These are phyloP conservation scores for Oxytropis ochrocephala DNA, from an alignment of 306 rosid genomes.

Conservation along the genomic window DNA sequence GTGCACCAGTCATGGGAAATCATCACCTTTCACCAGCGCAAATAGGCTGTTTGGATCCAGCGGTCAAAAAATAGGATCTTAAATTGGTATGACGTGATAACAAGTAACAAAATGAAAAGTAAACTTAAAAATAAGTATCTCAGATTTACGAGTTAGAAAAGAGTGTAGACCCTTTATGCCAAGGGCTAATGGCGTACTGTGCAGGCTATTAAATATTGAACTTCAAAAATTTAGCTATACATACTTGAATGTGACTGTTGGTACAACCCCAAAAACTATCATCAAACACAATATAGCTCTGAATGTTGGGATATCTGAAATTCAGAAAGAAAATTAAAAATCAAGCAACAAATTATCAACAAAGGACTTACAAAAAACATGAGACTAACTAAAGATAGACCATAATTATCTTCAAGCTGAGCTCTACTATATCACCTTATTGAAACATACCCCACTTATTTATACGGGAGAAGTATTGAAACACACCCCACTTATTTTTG, in stretches of 20 bases:
- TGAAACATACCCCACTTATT: background rate
- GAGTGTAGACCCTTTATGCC: background rate
- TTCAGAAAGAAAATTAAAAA: conserved; percentile 8
- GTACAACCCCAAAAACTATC: conserved; percentile 71
- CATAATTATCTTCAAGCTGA: background rate
- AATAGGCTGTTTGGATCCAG: no score
- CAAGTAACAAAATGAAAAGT: background rate
- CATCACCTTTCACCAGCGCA: no score
- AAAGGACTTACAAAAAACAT: background rate
- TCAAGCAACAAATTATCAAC: background rate
- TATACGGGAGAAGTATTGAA: background rate
- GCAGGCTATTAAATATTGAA: background rate
- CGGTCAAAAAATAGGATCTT: background rate
- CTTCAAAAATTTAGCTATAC: conserved; percentile 22
- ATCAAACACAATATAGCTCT: conserved; percentile 46
- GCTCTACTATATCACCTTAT: background rate
- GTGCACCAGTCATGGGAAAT: no score
- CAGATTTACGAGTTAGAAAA: background rate
- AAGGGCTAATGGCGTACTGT: background rate
- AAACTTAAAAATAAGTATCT: background rate
- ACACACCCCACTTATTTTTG: background rate
- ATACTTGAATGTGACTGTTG: conserved; percentile 74
- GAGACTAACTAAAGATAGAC: background rate
- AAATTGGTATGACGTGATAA: background rate
- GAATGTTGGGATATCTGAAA: conserved; percentile 57